phyloP scores from a whole-genome alignment of 1,284 basidiomycete species.

The Veloboletus limbatus region DNA sequence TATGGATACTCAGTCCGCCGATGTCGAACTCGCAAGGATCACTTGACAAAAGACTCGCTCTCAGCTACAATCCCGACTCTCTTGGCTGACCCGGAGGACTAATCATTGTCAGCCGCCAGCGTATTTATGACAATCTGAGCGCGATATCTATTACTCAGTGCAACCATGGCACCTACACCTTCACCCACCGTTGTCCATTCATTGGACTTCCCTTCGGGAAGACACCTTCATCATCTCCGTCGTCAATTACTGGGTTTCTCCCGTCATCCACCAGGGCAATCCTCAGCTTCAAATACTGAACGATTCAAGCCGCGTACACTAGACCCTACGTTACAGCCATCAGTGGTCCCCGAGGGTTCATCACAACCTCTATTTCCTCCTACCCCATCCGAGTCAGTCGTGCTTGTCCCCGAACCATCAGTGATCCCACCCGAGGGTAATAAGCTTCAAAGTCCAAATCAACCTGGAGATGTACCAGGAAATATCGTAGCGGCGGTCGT shows the following conservation, averaged over 20 bases:
- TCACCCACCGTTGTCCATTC: conserved; percentile 4
- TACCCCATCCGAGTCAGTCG: conserved; percentile 9
- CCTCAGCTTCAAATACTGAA: background rate
- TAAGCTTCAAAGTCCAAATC: conserved; percentile 8
- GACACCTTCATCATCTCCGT: conserved; percentile 11
- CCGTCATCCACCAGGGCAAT: conserved; percentile 3
- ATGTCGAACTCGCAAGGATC: background rate
- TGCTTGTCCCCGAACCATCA: conserved; percentile 11
- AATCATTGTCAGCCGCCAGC: conserved; percentile 24
- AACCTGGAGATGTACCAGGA: conserved; percentile 16
- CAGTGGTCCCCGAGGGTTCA: conserved; percentile 6
- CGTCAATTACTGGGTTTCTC: conserved; percentile 12
- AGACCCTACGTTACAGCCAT: conserved; percentile 7
- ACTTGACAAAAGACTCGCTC: background rate
- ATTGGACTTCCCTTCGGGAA: conserved; percentile 1
- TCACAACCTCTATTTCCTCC: conserved; percentile 3
- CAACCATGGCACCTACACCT: conserved; percentile 25
- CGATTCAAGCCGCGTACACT: conserved; percentile 8
- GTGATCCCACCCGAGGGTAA: background rate
- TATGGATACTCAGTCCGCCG: too few species aligned
- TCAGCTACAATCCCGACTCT: conserved; percentile 20
- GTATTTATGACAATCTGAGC: conserved; percentile 25
- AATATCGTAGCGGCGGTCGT: conserved; percentile 24
- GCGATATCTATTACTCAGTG: background rate
- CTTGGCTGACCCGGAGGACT: conserved; percentile 20